A percentile compares a stretch with the other conserved stretches of the same genome.
These are phyloP conservation scores for Myxozyma udenii DNA, from an alignment of 805 yeast genomes.

Conservation along the genomic window DNA sequence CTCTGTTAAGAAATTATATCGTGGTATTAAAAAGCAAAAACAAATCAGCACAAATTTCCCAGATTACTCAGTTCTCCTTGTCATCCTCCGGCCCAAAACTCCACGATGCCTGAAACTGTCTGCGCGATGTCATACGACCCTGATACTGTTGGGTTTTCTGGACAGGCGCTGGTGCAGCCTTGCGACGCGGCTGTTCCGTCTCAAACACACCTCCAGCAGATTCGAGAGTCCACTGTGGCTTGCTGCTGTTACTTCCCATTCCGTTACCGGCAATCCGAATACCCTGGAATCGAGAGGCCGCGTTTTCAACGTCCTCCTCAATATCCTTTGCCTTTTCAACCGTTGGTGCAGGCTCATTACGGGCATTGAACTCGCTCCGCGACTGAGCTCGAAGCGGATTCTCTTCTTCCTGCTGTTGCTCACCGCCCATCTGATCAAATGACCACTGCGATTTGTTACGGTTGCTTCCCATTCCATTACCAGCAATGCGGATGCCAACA, in stretches of 20 bases:
- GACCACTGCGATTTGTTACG: constrained; percentile 14
- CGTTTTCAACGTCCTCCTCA: constrained; percentile 1
- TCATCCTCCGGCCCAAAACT: constrained; percentile 22
- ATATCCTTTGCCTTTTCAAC: neutral
- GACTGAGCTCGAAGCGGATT: constrained; percentile 6
- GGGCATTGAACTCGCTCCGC: neutral
- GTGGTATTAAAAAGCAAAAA: neutral
- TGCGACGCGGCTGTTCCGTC: neutral
- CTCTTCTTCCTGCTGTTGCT: neutral
- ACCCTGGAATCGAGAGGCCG: constrained; percentile 11
- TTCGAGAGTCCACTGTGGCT: constrained; percentile 18
- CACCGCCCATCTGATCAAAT: constrained; percentile 4
- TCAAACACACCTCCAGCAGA: neutral
- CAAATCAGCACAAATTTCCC: neutral
- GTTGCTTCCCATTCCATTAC: constrained; percentile 27
- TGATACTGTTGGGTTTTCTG: constrained; percentile 11
- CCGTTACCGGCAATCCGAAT: constrained; percentile 27
- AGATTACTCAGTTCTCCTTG: constrained; percentile 14
- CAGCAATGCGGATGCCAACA: constrained; percentile 20
- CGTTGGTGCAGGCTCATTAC: neutral
- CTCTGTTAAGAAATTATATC: neutral
- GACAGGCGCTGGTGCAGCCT: neutral
- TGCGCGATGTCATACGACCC: constrained; percentile 14
- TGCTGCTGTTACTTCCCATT: constrained; percentile 23
- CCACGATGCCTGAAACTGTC: constrained; percentile 26